These are phyloP conservation scores for Rhizoclosmatium globosum DNA, from an alignment of 192 early-diverging fungal species.

Conservation along the genomic window DNA sequence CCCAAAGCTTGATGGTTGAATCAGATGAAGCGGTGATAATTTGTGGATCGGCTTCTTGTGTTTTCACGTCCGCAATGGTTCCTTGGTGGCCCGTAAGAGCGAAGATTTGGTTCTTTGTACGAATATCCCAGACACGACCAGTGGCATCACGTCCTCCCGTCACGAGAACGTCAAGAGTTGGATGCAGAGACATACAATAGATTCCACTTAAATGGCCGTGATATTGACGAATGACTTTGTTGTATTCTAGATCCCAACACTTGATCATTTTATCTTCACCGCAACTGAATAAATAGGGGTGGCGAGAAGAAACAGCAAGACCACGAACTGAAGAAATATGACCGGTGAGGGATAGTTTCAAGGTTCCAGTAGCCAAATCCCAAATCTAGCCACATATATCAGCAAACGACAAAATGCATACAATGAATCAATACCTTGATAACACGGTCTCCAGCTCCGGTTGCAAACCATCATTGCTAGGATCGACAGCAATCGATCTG, in stretches of 20 bases:
- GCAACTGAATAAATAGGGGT: conserved; percentile 96
- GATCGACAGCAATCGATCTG: conserved; percentile 88
- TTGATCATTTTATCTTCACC: conserved; percentile 99
- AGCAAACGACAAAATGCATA: conserved; percentile 14
- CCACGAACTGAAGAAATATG: conserved; percentile 97
- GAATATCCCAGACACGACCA: conserved; percentile 98
- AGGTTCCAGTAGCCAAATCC: conserved; percentile 97
- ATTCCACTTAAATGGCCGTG: conserved; percentile 97
- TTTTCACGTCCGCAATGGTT: conserved; percentile 87
- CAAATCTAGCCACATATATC: conserved; percentile 74
- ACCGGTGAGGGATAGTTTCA: conserved; percentile 95
- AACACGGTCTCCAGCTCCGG: conserved; percentile 95
- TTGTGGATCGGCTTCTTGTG: conserved; percentile 96
- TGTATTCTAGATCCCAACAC: conserved; percentile 99
- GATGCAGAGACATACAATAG: conserved; percentile 91
- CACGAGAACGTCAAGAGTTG: conserved; percentile 92
- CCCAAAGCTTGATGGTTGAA: conserved; percentile 94
- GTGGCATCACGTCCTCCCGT: conserved; percentile 95
- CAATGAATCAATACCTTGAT: conserved; percentile 78
- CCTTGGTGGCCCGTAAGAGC: conserved; percentile 86
- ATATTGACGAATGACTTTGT: conserved; percentile 99
- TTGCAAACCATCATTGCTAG: conserved; percentile 98
- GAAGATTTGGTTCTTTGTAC: conserved; percentile 92
- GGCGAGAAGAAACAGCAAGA: conserved; percentile 90
- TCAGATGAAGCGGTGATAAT: conserved; percentile 95